Evolutionary conservation across 108 stramenopile species (phyloP), one percentile per base, ranked within the genome.

Genomic region (Cyclostephanos invisitatus): DNA sequence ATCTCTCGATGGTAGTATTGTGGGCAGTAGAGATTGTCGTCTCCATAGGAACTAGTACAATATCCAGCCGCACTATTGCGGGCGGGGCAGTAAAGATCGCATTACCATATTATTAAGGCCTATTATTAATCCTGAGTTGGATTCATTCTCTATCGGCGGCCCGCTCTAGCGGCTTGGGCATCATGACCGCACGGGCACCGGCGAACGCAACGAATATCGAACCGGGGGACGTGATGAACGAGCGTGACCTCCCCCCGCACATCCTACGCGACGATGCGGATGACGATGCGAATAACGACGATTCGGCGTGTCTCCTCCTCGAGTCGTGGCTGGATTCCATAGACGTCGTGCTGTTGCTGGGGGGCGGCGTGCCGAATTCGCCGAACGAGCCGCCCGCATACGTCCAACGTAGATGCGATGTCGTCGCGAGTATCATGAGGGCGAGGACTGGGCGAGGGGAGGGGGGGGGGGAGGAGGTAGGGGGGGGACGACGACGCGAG

Each of bases 271-370:
- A 37, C 59, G 80, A 57, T 76, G 51, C 12, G 0, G 50, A 42
- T 40, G 22, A 68, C 32, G 32, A 32, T 4, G 32, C n/a, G n/a
- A n/a, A n/a, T n/a, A n/a, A 32, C 32, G 32, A 32, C 32, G 32
- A 32, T 32, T 32, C 21, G 53, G 62, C 82, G 62, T 28, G 59
- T 25, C 64, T 24, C 63, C 84, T 60, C 68, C 83, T 62, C 36
- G 27, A 5, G 6, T 37, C 49, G 68, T 86, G 51, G 47, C 67
- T 87, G 10, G 35, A 81, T 46, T 51, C 61, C 22, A 65, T 92
- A 11, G 91, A 95, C 80, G 87, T 83, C 11, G 86, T 95, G 32
- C 47, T 95, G 10, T 75, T 95, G 29, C 67, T 95, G 5, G 93
- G 93, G 22, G 93, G 93, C 25, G 93, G 93, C 9, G 89, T 86